These are phyloP conservation scores for Exophiala lecanii-corni DNA, from an alignment of 2,329 filamentous ascomycete species.

Conservation along the genomic window DNA sequence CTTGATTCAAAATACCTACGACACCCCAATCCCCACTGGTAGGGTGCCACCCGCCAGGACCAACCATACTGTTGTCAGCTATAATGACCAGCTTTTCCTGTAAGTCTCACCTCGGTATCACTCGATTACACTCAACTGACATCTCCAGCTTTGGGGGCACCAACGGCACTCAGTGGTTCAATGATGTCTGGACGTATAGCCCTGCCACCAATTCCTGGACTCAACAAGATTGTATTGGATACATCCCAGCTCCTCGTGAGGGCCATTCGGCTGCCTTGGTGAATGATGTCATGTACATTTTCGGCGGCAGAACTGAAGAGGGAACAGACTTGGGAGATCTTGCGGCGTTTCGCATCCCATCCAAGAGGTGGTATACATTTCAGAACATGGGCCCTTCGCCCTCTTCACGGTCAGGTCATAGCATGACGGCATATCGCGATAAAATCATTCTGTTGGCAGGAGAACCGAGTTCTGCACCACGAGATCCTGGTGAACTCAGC, in stretches of 20 bases:
- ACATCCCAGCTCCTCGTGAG: conserved; percentile 89
- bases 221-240: conserved; percentile 92
- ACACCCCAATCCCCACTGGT: conserved; percentile 53
- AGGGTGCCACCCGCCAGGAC: conserved; percentile 82
- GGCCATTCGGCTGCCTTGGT: conserved; percentile 91
- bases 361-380: conserved; percentile 95
- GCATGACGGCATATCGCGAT: conserved; percentile 93
- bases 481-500: conserved; percentile 76
- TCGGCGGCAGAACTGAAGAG: conserved; percentile 91
- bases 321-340: conserved; percentile 88
- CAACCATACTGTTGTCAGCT: conserved; percentile 89
- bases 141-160: conserved; percentile 84
- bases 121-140: conserved; percentile 16
- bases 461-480: conserved; percentile 82
- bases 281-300: conserved; percentile 98
- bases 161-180: conserved; percentile 95
- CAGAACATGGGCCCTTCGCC: conserved; percentile 98
- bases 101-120: conserved; percentile 45
- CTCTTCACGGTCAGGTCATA: conserved; percentile 88
- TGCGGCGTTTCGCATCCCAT: conserved; percentile 76
- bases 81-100: conserved; percentile 90
- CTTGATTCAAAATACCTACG: conserved; percentile 70
- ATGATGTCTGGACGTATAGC: conserved; percentile 97
- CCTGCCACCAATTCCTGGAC: conserved; percentile 76
- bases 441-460: conserved; percentile 88